A percentile compares a stretch with the other conserved stretches of the same genome.
Conservation (phyloP, 345 rosid genomes). For the Moricandia moricandioides region DNA sequence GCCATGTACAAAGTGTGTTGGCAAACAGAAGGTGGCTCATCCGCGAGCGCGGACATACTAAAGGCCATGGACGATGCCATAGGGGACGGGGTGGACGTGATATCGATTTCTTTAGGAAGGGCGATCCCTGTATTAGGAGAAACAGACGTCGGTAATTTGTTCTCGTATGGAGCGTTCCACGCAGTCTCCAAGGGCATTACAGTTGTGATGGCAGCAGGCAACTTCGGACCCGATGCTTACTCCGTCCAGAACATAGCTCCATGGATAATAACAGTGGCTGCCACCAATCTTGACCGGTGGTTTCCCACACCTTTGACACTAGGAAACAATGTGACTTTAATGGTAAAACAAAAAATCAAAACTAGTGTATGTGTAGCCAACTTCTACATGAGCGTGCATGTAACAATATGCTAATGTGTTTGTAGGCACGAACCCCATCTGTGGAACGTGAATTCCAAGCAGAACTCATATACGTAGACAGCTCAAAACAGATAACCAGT, state of each 20-base stretch:
- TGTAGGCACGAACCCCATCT: slow-evolving; percentile 45
- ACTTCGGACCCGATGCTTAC: slow-evolving; percentile 39
- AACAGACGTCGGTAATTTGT: slow-evolving; percentile 10
- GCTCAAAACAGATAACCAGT: not conserved
- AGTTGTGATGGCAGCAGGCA: slow-evolving; percentile 45
- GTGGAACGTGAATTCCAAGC: not conserved
- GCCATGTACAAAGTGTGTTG: slow-evolving; percentile 53
- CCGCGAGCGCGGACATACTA: slow-evolving; percentile 41
- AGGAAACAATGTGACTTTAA: slow-evolving; percentile 37
- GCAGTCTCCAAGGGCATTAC: slow-evolving; percentile 49
- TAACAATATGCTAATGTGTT: not conserved
- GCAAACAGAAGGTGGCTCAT: not conserved
- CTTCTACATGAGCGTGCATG: not conserved
- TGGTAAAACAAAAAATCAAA: slow-evolving; percentile 8
- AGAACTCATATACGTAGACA: not conserved
- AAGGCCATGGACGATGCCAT: slow-evolving; percentile 60
- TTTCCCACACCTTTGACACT: slow-evolving; percentile 43
- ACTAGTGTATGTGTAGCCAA: not conserved
- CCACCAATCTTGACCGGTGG: slow-evolving; percentile 47
- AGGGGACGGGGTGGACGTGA: slow-evolving; percentile 37
- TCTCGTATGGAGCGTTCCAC: slow-evolving; percentile 47
- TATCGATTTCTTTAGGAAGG: slow-evolving; percentile 27
- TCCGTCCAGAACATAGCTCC: slow-evolving; percentile 48
- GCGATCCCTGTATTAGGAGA: slow-evolving; percentile 32
- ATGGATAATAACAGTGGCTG: slow-evolving; percentile 56